Percentiles rank a stretch among this genome's conserved stretches.
Evolutionary conservation across 2,329 filamentous ascomycete genomes (phyloP).

Genomic region (Fusarium mundagurra): DNA sequence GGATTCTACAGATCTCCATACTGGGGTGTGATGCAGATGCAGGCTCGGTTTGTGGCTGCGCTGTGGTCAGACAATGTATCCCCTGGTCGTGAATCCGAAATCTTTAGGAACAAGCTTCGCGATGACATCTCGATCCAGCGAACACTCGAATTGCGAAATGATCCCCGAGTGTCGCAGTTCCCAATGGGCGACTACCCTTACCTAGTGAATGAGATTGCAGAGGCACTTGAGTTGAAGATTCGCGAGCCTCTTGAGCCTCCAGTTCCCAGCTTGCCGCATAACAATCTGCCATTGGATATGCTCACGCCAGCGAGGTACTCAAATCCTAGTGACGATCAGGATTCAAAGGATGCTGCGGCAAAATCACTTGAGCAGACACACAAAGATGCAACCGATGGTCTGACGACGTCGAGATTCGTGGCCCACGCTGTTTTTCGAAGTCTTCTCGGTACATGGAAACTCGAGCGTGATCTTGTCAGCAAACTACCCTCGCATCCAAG

Average conservation of each 20-base stretch:
- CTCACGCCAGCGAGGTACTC: conserved; percentile 67
- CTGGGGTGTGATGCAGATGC: conserved; percentile 90
- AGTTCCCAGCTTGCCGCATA: conserved; percentile 50
- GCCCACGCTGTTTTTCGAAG: conserved; percentile 75
- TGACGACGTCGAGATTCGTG: conserved; percentile 62
- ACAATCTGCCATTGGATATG: conserved; percentile 59
- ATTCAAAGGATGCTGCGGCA: conserved; percentile 52
- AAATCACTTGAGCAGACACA: conserved; percentile 59
- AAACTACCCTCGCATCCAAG: conserved; percentile 67
- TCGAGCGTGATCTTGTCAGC: conserved; percentile 67
- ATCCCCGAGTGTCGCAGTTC: conserved; percentile 71
- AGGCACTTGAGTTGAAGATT: conserved; percentile 64
- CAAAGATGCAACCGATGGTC: conserved; percentile 52
- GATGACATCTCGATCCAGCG: conserved; percentile 57
- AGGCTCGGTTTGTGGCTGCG: conserved; percentile 73
- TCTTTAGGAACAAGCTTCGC: conserved; percentile 53
- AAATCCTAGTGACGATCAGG: conserved; percentile 48
- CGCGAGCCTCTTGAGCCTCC: conserved; percentile 42
- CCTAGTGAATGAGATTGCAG: conserved; percentile 76
- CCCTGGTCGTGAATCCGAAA: conserved; percentile 34
- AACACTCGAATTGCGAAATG: conserved; percentile 61
- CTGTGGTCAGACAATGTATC: conserved; percentile 60
- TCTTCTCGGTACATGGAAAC: conserved; percentile 75
- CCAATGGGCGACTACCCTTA: conserved; percentile 86
- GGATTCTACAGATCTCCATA: conserved; percentile 87